A percentile compares a stretch with the other conserved stretches of the same genome.
Conservation (phyloP, 2,329 filamentous ascomycete species). For the Xylariales sp. region DNA sequence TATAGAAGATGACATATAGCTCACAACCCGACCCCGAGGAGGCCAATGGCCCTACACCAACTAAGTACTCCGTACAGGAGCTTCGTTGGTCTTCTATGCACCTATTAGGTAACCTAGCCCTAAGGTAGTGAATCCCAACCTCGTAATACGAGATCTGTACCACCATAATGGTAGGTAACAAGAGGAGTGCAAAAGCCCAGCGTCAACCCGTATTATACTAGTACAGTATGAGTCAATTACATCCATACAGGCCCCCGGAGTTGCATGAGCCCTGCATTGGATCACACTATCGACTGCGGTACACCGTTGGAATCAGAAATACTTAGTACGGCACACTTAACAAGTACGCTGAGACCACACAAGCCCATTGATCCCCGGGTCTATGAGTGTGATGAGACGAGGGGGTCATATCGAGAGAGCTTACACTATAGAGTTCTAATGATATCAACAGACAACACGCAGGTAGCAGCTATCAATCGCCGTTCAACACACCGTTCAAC, state of each 20-base stretch:
- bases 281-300: conserved; percentile 29
- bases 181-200: not conserved
- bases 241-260: conserved; percentile 12
- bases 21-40: too few relatives aligned
- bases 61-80: too few relatives aligned
- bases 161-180: not conserved
- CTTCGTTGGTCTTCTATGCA: too few relatives aligned
- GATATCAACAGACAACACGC: not conserved
- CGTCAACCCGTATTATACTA: not conserved
- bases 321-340: not conserved
- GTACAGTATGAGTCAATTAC: conserved; percentile 16
- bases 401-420: not conserved
- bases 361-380: not conserved
- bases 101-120: not conserved
- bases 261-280: conserved; percentile 8
- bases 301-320: conserved; percentile 21
- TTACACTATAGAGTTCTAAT: not conserved
- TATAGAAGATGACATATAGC: too few relatives aligned
- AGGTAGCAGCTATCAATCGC: not conserved
- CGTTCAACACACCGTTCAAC: not conserved
- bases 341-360: conserved; percentile 2
- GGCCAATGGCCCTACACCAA: too few relatives aligned
- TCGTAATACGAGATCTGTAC: conserved; percentile 15
- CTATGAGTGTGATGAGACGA: not conserved
- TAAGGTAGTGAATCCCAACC: not conserved